Evolutionary conservation across 225 moss, liverwort and hornwort species (phyloP), one percentile per base, ranked within the genome.

Genomic region (Ulota crispa): DNA sequence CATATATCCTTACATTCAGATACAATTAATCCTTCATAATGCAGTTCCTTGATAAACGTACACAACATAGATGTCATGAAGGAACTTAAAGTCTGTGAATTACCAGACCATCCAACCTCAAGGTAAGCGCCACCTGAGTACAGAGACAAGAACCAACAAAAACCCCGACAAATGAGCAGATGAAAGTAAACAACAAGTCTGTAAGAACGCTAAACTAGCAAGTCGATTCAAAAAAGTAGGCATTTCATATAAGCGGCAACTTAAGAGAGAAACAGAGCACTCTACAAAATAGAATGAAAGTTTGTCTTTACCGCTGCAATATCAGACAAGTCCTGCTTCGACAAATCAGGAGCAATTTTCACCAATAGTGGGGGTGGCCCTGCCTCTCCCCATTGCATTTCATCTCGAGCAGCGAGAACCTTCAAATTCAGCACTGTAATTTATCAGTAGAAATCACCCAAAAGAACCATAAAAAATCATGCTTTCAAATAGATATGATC

Each of bases 271-370:
- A 21, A 41, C 20, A n/a, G 62, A 70, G 67, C 9, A 60, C 8
- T 41, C 31, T 4, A 56, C 53, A 79, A 55, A 3, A 69, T 52
- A 21, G 16, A 74, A 42, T 21, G 55, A 30, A 32, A 42, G 1
- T 52, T 45, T 66, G 14, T 64, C 21, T 21, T 62, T 91, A 98
- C 97, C 82, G 95, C 94, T 77, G 98, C 98, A 77, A 99, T 95
- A 76, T 99, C 98, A 64, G 90, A 85, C 70, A 99, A 89, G 83
- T 99, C 98, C 81, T 94, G 94, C 81, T 91, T 94, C 54, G 98
- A 99, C 73, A 99, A 85, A 86, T 99, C 98, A 34, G 98, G 98
- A 81, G 98, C 95, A 36, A 99, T 99, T 85, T 99, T 99, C 82
- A 99, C 98, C 3, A 99, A 88, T 26, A 99, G 85, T 43, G 98